phyloP scores from a whole-genome alignment of 2,329 filamentous ascomycete genomes.

The Cladosporium sp. region DNA sequence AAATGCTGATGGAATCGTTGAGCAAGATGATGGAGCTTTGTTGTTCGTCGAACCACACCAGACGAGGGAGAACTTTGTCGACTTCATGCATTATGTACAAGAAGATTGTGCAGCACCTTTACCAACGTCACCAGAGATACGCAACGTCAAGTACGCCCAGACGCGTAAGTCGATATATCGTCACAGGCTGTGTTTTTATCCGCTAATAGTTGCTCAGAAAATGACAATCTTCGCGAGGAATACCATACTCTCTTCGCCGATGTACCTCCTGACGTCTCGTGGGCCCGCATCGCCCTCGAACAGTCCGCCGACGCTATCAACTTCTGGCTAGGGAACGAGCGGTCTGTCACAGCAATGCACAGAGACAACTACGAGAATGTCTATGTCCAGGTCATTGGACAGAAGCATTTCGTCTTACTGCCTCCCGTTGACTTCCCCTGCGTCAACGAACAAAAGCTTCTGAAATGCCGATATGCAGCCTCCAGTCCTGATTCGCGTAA shows the following conservation, averaged over 20 bases:
- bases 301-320: conserved; percentile 71
- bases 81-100: conserved; percentile 60
- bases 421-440: conserved; percentile 67
- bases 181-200: too few species aligned
- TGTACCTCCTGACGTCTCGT: conserved; percentile 62
- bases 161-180: conserved; percentile 54
- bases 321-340: conserved; percentile 74
- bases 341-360: conserved; percentile 67
- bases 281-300: conserved; percentile 66
- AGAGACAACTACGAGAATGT: conserved; percentile 84
- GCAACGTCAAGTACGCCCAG: conserved; percentile 64
- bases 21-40: conserved; percentile 51
- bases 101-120: conserved; percentile 32
- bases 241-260: conserved; percentile 61
- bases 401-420: conserved; percentile 70
- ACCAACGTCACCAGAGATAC: background rate
- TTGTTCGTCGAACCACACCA: conserved; percentile 70
- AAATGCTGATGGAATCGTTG: conserved; percentile 58
- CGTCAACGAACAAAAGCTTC: conserved; percentile 60
- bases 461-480: conserved; percentile 56
- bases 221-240: conserved; percentile 74
- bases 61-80: conserved; percentile 56
- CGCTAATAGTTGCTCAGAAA: conserved; percentile 49
- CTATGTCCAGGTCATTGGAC: conserved; percentile 70
- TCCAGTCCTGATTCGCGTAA: conserved; percentile 19